Base-by-base conservation (phyloP, 768 basidiomycete genomes). In the Rhodosporidiobolus odoratus region DNA sequence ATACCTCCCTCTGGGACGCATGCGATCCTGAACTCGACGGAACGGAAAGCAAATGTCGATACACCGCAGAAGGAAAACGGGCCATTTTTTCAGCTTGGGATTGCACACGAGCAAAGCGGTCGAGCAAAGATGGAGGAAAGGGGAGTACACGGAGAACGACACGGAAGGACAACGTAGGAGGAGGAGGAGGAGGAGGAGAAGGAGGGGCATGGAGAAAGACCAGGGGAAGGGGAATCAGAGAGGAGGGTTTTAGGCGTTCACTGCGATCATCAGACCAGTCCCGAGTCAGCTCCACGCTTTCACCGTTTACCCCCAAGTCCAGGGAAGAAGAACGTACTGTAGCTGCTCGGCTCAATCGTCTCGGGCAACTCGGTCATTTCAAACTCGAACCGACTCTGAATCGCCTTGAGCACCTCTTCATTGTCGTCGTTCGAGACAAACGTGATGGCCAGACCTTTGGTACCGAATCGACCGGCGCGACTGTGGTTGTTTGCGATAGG, bases 391-490 rank as follows among this genome's bases (percentile, higher is more conserved):
- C 96, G 83, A 48, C 91, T 87, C 81, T 99, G 96, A 76, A 99
- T 98, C 35, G 89, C 86, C 48, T 88, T 84, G 88, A 99, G 90
- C 69, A 99, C 94, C 80, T 91, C 90, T 79, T 90, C 87, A 78
- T 99, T 96, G 71, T 84, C 86, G 62, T 97, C 94, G 27, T 89
- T 90, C 7, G 95, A 87, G 50, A 97, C 91, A 78, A 95, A 99
- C 1, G 94, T 97, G 80, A 98, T 91, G 25, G 95, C 94, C 53
- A 99, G 88, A 85, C 96, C 96, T 81, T 98, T 98, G 41, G 96
- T 99, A 75, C 96, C 96, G 81, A 99, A 99, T 72, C 96, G 92
- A 75, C 96, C 96, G 75, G 96, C 96, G 83, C 96, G 95, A 75
- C 92, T 90, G 74, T 27, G n/a, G n/a, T n/a, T n/a, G n/a, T n/a